A percentile compares a stretch with the other conserved stretches of the same genome.
phyloP scores from a whole-genome alignment of 140 eudicot genomes.

The Anethum foeniculum region DNA sequence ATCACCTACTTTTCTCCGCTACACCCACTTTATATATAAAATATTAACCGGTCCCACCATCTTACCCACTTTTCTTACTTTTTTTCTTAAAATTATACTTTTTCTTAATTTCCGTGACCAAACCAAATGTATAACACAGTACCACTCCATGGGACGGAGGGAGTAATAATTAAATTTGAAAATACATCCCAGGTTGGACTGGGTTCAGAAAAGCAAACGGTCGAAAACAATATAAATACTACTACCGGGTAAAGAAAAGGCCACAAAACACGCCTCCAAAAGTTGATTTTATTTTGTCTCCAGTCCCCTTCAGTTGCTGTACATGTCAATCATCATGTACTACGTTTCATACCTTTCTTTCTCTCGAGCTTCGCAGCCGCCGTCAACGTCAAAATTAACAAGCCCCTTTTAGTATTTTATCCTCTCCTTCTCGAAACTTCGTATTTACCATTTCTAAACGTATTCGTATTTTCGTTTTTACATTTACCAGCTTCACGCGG shows the following conservation, averaged over 20 bases:
- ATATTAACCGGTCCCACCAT: no score
- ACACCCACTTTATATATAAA: no score
- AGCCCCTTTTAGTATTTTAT: neutral
- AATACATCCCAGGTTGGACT: no score
- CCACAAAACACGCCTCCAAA: conserved; percentile 6
- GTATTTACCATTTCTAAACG: neutral
- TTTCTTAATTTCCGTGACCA: no score
- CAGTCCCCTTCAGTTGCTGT: neutral
- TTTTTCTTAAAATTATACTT: no score
- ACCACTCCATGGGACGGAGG: no score
- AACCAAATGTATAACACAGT: no score
- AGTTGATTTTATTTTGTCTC: neutral
- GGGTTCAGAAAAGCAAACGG: neutral
- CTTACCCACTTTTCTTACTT: no score
- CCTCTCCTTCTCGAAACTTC: neutral
- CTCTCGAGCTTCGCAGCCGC: neutral
- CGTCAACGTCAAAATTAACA: neutral
- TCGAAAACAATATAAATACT: neutral
- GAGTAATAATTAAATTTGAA: no score
- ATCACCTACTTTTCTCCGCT: no score
- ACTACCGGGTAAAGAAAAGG: neutral
- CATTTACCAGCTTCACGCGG: neutral
- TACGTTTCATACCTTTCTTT: neutral
- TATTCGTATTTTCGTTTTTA: neutral
- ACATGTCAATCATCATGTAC: neutral